Evolutionary conservation across 306 rosid species (phyloP), one percentile per base, ranked within the genome.

Genomic region (Dryas drummondii): DNA sequence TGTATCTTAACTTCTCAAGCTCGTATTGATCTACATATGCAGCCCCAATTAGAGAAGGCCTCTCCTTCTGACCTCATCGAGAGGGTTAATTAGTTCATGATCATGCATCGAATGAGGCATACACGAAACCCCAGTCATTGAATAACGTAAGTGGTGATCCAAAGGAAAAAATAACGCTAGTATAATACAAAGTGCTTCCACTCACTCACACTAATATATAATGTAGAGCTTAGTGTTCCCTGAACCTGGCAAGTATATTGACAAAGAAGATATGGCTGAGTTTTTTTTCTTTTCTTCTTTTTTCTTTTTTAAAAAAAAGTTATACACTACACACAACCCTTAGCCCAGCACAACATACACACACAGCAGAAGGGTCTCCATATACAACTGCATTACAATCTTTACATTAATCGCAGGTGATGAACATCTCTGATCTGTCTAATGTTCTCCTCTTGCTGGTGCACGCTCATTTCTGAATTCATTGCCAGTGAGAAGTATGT

Each of bases 321-420:
- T 16, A 42, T 48, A 37, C 70, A 47, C 47, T 26, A 44, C 60
- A 59, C 42, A 72, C 27, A 14, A 47, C 67, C 10, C 87, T 75
- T 45, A 61, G 66, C 75, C 59, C 16, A 75, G 37, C 37, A 74
- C 83, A 72, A 81, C 47, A 53, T 53, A n/a, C 68, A 72, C 63
- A 78, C 76, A 80, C 76, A 61, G n/a, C 16, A 72, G 66, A 45
- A 14, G 66, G 73, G 61, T 71, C 80, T 70, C 83, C 75, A 74
- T 73, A 11, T 42, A 74, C 72, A 42, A 41, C 70, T 70, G 50
- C 49, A 15, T 40, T 67, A 57, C 42, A 45, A 74, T 37, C 62
- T 16, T 51, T 44, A 46, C 45, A 64, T 66, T 49, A 32, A 62
- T 45, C 15, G 45, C 71, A 37, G 56, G 56, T 10, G 17, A 17